phyloP scores from a whole-genome alignment of 345 rosid genomes.

The Salix viminalis region DNA sequence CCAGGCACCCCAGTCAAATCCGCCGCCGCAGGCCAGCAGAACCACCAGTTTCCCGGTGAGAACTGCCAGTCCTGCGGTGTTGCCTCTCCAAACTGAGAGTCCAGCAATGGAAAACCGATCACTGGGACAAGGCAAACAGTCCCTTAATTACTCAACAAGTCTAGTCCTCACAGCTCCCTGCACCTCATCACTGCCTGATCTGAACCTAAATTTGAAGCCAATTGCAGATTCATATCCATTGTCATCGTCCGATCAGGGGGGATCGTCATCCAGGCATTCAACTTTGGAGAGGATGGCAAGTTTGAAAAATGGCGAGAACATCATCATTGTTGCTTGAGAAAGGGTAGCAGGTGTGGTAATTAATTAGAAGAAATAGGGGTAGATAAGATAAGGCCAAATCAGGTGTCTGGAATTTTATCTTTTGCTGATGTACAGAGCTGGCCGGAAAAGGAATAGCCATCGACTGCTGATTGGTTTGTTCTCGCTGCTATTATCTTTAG shows the following conservation, averaged over 20 bases:
- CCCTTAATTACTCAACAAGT: constrained; percentile 19
- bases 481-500: neutral
- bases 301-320: constrained; percentile 60
- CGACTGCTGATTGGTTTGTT: constrained; percentile 8
- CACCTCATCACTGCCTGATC: constrained; percentile 29
- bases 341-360: constrained; percentile 12
- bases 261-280: constrained; percentile 37
- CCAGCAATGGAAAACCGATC: constrained; percentile 27
- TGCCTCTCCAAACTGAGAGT: constrained; percentile 30
- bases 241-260: constrained; percentile 51
- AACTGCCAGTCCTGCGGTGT: constrained; percentile 20
- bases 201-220: constrained; percentile 33
- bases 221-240: constrained; percentile 33
- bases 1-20: constrained; percentile 19
- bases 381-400: constrained; percentile 24
- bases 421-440: constrained; percentile 47
- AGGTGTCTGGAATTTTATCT: constrained; percentile 29
- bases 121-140: constrained; percentile 19
- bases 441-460: constrained; percentile 15
- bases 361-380: constrained; percentile 25
- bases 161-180: constrained; percentile 23
- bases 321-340: constrained; percentile 58
- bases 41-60: constrained; percentile 15
- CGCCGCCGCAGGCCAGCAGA: constrained; percentile 28
- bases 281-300: constrained; percentile 47